These are phyloP conservation scores for Microascus cirrosus DNA, from an alignment of 2,329 filamentous ascomycete genomes.

Conservation along the genomic window DNA sequence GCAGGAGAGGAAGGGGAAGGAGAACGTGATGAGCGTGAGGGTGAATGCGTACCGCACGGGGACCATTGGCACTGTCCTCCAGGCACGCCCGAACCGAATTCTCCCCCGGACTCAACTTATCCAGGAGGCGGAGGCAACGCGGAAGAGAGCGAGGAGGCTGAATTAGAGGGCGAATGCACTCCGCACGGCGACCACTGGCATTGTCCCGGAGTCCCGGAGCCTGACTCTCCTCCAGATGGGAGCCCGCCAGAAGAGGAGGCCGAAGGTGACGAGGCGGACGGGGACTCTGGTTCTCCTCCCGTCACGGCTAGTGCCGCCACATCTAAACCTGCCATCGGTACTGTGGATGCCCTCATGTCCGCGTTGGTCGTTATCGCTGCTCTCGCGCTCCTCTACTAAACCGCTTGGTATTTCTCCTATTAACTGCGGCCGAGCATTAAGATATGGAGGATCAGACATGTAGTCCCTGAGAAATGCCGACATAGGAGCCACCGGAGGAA, in stretches of 20 bases:
- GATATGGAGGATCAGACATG: too few relatives aligned
- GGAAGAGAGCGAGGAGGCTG: neutral
- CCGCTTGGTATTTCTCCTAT: neutral
- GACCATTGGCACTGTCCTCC: conserved; percentile 10
- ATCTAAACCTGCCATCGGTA: neutral
- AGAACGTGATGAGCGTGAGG: neutral
- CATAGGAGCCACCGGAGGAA: too few relatives aligned
- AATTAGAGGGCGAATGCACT: conserved; percentile 3
- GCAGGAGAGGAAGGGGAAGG: neutral
- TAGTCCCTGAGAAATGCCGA: too few relatives aligned
- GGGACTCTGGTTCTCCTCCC: neutral
- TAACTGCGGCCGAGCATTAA: neutral
- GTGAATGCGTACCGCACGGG: conserved; percentile 7
- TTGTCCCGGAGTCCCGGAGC: conserved; percentile 10
- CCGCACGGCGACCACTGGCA: conserved; percentile 9
- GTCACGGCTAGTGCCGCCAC: neutral
- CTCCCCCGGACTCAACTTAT: conserved; percentile 1
- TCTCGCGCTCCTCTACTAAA: neutral
- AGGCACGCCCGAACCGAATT: conserved; percentile 6
- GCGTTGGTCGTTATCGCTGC: neutral
- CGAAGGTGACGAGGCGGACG: neutral
- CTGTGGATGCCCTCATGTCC: neutral
- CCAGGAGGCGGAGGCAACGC: too few relatives aligned
- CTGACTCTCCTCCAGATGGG: conserved; percentile 4
- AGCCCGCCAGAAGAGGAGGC: neutral